These are phyloP conservation scores for Globisporangium paroecandrum DNA, from an alignment of 352 stramenopile species.

Conservation along the genomic window DNA sequence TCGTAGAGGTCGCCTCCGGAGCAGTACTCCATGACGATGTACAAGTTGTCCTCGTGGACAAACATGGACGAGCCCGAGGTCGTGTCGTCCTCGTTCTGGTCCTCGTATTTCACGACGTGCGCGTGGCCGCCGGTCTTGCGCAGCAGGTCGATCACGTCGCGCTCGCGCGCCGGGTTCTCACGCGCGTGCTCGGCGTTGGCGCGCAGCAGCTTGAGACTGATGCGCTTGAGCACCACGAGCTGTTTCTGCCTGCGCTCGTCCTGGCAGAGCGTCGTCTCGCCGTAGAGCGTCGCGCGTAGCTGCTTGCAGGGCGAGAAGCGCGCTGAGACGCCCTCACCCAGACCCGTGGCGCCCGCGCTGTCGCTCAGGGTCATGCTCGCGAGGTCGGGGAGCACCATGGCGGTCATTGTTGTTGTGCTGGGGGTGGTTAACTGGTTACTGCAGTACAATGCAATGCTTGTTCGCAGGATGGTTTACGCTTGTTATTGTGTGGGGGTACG, in stretches of 20 bases:
- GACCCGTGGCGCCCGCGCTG: slow-evolving; percentile 8
- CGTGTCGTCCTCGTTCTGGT: slow-evolving; percentile 2
- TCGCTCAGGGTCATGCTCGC: neutral
- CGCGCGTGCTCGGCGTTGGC: slow-evolving; percentile 29
- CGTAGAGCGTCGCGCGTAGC: slow-evolving; percentile 48
- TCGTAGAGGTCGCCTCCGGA: slow-evolving; percentile 56
- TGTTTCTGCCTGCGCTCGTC: slow-evolving; percentile 28
- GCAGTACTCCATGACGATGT: slow-evolving; percentile 69
- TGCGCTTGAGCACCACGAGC: slow-evolving; percentile 57
- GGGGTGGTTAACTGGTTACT: neutral
- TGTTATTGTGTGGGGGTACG: neutral
- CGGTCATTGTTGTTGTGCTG: neutral
- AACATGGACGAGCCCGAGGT: slow-evolving; percentile 29
- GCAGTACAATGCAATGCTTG: slow-evolving; percentile 3
- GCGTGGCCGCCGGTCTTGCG: slow-evolving; percentile 30
- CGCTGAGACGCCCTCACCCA: slow-evolving; percentile 29
- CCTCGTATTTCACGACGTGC: slow-evolving; percentile 39
- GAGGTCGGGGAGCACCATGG: slow-evolving; percentile 3
- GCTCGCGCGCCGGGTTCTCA: slow-evolving; percentile 47
- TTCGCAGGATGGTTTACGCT: neutral
- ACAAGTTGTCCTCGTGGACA: slow-evolving; percentile 32
- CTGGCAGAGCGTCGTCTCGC: slow-evolving; percentile 48
- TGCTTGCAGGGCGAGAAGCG: slow-evolving; percentile 36
- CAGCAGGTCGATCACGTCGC: slow-evolving; percentile 43
- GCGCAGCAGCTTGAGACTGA: slow-evolving; percentile 35